Conservation (phyloP, 192 early-diverging fungal species). For the Dissophora ornata region DNA sequence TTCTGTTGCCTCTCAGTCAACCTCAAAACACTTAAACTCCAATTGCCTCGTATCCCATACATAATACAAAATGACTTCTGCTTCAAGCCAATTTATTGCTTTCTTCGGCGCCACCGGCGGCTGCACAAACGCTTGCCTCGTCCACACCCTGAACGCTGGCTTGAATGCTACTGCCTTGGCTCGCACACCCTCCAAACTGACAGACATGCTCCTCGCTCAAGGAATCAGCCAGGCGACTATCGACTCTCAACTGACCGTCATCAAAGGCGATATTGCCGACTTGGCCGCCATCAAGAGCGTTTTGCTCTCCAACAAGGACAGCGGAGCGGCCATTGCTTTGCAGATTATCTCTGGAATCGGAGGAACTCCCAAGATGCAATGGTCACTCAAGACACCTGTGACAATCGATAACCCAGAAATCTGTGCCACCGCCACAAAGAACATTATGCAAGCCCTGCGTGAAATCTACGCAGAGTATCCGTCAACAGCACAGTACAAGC, state of each 20-base stretch:
- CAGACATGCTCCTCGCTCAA: slow-evolving; percentile 39
- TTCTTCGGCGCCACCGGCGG: slow-evolving; percentile 50
- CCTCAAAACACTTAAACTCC: too few species aligned
- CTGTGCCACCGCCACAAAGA: slow-evolving; percentile 20
- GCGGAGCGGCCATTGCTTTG: slow-evolving; percentile 4
- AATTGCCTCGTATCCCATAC: too few species aligned
- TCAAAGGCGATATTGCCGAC: slow-evolving; percentile 40
- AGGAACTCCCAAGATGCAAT: slow-evolving; percentile 14
- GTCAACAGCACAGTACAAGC: slow-evolving; percentile 12
- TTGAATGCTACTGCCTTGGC: slow-evolving; percentile 35
- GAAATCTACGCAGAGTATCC: slow-evolving; percentile 32
- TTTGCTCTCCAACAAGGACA: slow-evolving; percentile 16
- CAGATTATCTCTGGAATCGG: slow-evolving; percentile 52
- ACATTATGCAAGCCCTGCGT: slow-evolving; percentile 20
- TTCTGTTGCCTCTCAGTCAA: too few species aligned
- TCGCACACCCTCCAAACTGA: slow-evolving; percentile 44
- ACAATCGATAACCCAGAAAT: slow-evolving; percentile 34
- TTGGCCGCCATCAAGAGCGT: slow-evolving; percentile 27
- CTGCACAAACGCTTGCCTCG: slow-evolving; percentile 41
- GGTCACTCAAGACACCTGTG: slow-evolving; percentile 18
- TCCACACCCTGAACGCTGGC: slow-evolving; percentile 35
- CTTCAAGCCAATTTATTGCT: slow-evolving; percentile 25
- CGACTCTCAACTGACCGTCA: slow-evolving; percentile 29
- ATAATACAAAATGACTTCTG: slow-evolving; percentile 9
- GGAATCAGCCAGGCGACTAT: slow-evolving; percentile 17